Evolutionary conservation across 495 filamentous ascomycete genomes (phyloP), one percentile per base, ranked within the genome.

Genomic region (Hyphodiscus hymeniophilus): DNA sequence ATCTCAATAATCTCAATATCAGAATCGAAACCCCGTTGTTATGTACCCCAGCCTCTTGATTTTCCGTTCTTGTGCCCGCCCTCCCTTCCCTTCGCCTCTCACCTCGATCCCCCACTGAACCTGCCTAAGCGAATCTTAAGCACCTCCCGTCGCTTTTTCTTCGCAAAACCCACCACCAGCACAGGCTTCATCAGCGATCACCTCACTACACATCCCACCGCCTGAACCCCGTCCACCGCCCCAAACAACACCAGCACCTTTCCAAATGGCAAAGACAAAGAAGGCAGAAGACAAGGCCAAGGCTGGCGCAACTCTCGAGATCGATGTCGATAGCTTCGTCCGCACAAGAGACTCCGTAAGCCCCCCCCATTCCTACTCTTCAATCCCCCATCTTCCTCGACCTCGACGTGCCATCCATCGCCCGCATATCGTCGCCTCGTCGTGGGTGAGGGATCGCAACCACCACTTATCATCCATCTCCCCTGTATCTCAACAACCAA

Each of bases 261-360:
- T 65, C 54, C 56, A 26, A 38, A 74, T 75, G 71, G 66, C 66
- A 51, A 67, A 65, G 47, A 60, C 64, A 3, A 76, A 73, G 63
- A 73, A 75, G 57, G 52, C 60, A 15, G 68, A 71, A 47, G 68
- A 73, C 45, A 52, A 51, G 42, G 18, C 44, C 31, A 54, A 66
- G 38, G 64, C 61, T 33, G 57, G 63, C 26, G 61, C 58, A 28
- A 68, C 59, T 45, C 55, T 69, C 30, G 52, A 62, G 24, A 66
- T 84, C 56, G 76, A 77, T 54, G 59, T 81, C 32, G 72, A 81
- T 33, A 76, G 81, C 52, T 81, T 82, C 57, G 71, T 76, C 17
- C 68, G 72, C 49, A 79, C 80, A 38, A 71, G 81, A 41, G 81
- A 86, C 62, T 69, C 67, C 47, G 82, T 86, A 75, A 73, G 80